Percentiles rank a stretch among this genome's conserved stretches.
Conservation (phyloP, 1,284 basidiomycete species). For the Erythrobasidium hasegawianum region DNA sequence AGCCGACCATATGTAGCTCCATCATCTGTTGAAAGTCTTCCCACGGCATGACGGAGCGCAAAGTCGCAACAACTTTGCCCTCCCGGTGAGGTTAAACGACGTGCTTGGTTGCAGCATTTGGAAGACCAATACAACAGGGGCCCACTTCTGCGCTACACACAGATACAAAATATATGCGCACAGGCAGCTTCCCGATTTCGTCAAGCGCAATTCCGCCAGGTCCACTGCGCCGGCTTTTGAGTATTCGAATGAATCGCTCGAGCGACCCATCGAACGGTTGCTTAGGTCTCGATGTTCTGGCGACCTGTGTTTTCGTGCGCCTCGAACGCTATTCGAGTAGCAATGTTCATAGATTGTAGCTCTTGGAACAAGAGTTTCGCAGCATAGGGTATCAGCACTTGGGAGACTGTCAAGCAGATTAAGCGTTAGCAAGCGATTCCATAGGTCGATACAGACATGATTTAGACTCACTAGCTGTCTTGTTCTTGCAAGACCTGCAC, state of each 20-base stretch:
- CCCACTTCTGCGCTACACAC: too few relatives aligned
- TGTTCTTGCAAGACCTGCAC: constrained; percentile 89
- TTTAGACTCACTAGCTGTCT: constrained; percentile 60
- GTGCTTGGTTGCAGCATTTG: too few relatives aligned
- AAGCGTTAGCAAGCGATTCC: neutral
- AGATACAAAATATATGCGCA: constrained; percentile 2
- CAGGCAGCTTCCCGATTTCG: neutral
- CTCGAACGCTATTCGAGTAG: constrained; percentile 59
- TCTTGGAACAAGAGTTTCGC: constrained; percentile 68
- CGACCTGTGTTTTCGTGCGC: constrained; percentile 25
- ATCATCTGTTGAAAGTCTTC: too few relatives aligned
- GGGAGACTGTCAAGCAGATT: constrained; percentile 42
- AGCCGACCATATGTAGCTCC: too few relatives aligned
- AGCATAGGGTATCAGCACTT: constrained; percentile 52
- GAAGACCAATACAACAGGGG: too few relatives aligned
- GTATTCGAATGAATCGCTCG: too few relatives aligned
- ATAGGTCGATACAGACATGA: neutral
- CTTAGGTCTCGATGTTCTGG: constrained; percentile 22
- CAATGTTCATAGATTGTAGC: constrained; percentile 87
- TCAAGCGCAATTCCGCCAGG: neutral
- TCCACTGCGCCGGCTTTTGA: too few relatives aligned
- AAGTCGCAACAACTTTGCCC: too few relatives aligned
- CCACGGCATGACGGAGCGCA: too few relatives aligned
- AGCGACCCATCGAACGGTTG: too few relatives aligned
- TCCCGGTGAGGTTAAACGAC: neutral